phyloP scores from a whole-genome alignment of 2,329 filamentous ascomycete genomes.

The Chaetoscypha palmicola region DNA sequence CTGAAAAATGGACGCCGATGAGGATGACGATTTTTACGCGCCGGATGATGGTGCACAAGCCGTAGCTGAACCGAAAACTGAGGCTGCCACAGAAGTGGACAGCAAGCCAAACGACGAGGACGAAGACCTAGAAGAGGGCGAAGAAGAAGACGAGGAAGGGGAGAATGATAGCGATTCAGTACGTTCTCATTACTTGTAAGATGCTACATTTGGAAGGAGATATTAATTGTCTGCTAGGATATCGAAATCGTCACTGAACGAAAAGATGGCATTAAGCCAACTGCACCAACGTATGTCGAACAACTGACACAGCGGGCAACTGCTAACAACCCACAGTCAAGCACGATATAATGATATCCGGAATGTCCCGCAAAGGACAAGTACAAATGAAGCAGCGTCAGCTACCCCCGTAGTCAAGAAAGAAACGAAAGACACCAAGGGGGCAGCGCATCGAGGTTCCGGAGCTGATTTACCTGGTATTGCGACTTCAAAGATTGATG shows the following conservation, averaged over 20 bases:
- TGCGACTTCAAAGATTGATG: constrained; percentile 75
- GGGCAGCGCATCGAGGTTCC: constrained; percentile 30
- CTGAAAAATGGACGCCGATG: constrained; percentile 60
- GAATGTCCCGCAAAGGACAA: constrained; percentile 55
- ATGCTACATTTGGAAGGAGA: background rate
- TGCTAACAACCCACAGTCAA: too few species aligned
- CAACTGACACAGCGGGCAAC: too few species aligned
- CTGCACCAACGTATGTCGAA: constrained; percentile 51
- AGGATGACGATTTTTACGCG: constrained; percentile 61
- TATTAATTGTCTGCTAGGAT: constrained; percentile 38
- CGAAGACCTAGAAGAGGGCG: constrained; percentile 56
- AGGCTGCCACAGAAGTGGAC: constrained; percentile 23
- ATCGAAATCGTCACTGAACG: constrained; percentile 63
- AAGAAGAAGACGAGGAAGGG: constrained; percentile 55
- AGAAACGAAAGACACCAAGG: constrained; percentile 33
- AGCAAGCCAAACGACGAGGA: constrained; percentile 33
- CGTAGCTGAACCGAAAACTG: constrained; percentile 16
- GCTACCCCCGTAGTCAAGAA: constrained; percentile 42
- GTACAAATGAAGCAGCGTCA: constrained; percentile 43
- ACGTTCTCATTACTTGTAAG: too few species aligned
- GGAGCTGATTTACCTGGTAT: constrained; percentile 54
- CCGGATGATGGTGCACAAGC: constrained; percentile 45
- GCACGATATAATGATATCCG: constrained; percentile 58
- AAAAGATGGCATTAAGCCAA: constrained; percentile 56
- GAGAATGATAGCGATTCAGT: constrained; percentile 52